Conservation (phyloP, 2,329 filamentous ascomycete species). For the Chaetomiaceae sp. region DNA sequence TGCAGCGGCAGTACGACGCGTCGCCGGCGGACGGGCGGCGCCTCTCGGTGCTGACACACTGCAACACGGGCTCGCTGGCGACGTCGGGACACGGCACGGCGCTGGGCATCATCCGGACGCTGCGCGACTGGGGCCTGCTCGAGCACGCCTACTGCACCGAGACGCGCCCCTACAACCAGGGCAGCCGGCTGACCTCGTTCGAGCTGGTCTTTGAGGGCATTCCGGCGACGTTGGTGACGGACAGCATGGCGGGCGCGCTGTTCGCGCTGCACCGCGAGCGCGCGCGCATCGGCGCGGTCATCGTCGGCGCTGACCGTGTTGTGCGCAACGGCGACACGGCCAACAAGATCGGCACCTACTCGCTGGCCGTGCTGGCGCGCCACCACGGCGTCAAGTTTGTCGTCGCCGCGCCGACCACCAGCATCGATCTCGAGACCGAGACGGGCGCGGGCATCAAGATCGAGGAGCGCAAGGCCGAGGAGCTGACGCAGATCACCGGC, state of each 20-base stretch:
- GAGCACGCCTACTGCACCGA: slow-evolving; percentile 92
- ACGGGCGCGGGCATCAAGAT: slow-evolving; percentile 79
- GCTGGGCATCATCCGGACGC: slow-evolving; percentile 82
- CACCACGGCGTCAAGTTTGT: slow-evolving; percentile 90
- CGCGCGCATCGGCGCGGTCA: slow-evolving; percentile 72
- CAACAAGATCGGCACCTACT: slow-evolving; percentile 97
- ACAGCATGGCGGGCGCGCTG: slow-evolving; percentile 91
- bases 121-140: slow-evolving; percentile 60
- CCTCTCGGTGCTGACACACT: slow-evolving; percentile 89
- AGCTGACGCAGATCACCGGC: slow-evolving; percentile 80
- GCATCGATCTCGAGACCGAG: slow-evolving; percentile 77
- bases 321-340: slow-evolving; percentile 96
- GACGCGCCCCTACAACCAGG: slow-evolving; percentile 96
- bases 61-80: slow-evolving; percentile 94
- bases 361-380: slow-evolving; percentile 80
- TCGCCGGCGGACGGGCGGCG: slow-evolving; percentile 40
- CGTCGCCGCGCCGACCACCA: slow-evolving; percentile 89
- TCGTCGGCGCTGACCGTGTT: slow-evolving; percentile 92
- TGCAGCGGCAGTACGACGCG: slow-evolving; percentile 53
- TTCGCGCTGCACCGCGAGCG: slow-evolving; percentile 57
- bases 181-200: slow-evolving; percentile 87
- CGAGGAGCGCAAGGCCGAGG: slow-evolving; percentile 74
- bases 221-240: slow-evolving; percentile 84
- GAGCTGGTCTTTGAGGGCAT: slow-evolving; percentile 94
- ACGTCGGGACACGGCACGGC: slow-evolving; percentile 98